phyloP scores from a whole-genome alignment of 2,329 filamentous ascomycete species.

The Ilyonectria sp. region DNA sequence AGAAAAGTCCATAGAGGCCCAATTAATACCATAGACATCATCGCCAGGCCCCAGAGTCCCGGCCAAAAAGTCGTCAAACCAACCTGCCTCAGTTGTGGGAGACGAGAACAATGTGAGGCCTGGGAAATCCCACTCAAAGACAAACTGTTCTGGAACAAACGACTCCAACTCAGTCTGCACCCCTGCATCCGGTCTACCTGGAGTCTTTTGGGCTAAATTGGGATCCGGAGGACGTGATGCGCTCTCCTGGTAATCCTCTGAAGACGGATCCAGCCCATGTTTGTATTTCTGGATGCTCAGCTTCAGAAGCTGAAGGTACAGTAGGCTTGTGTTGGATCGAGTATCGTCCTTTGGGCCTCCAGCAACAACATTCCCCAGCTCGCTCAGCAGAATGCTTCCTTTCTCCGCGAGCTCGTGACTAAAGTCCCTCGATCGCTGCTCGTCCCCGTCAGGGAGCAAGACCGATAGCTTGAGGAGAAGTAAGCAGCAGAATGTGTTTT shows the following conservation, averaged over 20 bases:
- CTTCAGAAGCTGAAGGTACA: neutral
- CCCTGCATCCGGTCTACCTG: neutral
- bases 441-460: neutral
- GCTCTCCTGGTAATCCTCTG: neutral
- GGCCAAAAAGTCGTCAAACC: neutral
- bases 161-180: conserved; percentile 1
- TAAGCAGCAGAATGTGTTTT: conserved; percentile 2
- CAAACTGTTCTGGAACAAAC: neutral
- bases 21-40: neutral
- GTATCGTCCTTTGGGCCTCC: neutral
- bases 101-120: neutral
- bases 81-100: neutral
- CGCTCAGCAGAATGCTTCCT: neutral
- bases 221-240: neutral
- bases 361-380: neutral
- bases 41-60: neutral
- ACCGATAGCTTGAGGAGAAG: neutral
- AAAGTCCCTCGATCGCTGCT: neutral
- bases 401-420: neutral
- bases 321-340: neutral
- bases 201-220: neutral
- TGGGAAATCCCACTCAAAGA: conserved; percentile 10
- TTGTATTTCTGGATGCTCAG: neutral
- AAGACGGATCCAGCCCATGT: neutral
- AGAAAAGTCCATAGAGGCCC: neutral